Conservation (phyloP, 1,284 basidiomycete species). For the Mycosarcoma mackinlayi region DNA sequence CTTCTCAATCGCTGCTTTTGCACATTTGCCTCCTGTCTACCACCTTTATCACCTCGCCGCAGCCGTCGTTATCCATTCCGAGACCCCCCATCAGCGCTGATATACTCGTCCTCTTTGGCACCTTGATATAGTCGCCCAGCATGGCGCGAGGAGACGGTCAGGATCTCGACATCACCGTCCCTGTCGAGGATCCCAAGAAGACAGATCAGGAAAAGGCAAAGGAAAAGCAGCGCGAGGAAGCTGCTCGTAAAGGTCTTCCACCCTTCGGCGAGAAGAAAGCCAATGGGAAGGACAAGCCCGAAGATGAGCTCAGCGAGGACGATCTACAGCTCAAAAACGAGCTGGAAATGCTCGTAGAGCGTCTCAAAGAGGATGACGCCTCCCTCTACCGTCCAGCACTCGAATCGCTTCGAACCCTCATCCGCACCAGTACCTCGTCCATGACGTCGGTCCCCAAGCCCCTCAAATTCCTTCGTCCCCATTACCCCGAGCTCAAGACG, state of each 20-base stretch:
- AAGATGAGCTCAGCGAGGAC: constrained; percentile 87
- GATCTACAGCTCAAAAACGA: constrained; percentile 93
- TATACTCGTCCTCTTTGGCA: not conserved
- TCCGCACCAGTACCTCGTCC: constrained; percentile 95
- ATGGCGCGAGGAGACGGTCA: constrained; percentile 55
- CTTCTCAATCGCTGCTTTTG: not conserved
- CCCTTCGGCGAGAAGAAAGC: constrained; percentile 31
- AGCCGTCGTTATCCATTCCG: too few species aligned
- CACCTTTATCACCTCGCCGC: too few species aligned
- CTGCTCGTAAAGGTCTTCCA: constrained; percentile 45
- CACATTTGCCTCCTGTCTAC: too few species aligned
- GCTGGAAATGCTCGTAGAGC: constrained; percentile 96
- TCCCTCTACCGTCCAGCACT: constrained; percentile 88
- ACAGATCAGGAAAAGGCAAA: constrained; percentile 51
- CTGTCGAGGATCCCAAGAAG: constrained; percentile 47
- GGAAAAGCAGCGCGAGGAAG: constrained; percentile 50
- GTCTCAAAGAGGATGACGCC: constrained; percentile 88
- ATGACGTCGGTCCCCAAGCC: constrained; percentile 99
- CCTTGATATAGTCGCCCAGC: constrained; percentile 10
- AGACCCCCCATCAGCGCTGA: constrained; percentile 6
- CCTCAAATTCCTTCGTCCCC: constrained; percentile 95
- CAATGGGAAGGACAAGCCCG: constrained; percentile 73
- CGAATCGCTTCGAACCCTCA: constrained; percentile 91
- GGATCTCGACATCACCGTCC: constrained; percentile 51
- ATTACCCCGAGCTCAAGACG: constrained; percentile 82